Base-by-base conservation (phyloP, 169 alveolate genomes). In the Cryptosporidium baileyi region DNA sequence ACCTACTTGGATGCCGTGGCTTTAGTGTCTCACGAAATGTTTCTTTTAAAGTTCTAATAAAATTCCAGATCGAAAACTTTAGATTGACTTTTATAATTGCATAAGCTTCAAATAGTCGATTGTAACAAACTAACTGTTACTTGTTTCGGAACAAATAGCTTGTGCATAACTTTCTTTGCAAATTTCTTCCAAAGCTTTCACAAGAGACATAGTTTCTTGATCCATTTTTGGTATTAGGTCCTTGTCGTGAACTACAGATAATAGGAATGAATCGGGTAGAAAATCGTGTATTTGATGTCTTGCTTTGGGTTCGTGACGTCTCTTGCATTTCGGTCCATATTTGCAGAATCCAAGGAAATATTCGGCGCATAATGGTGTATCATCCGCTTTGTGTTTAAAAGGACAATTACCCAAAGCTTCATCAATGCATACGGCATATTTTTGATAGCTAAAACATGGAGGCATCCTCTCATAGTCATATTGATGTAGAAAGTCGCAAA, bases 401-500 rank as follows among this genome's bases (percentile, higher is more conserved):
- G 95, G 96, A 17, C 97, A 89, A 45, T 89, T 90, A 41, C 74
- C 74, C 9, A 74, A 44, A 32, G 74, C 85, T 60, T 90, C 92
- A 30, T 92, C 97, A n/a, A 92, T 89, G 89, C 97, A 94, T 60
- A 89, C 91, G 17, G 94, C 91, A 67, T 91, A 90, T 80, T 94
- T 94, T 45, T 91, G 90, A 60, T 82, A 90, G 41, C 89, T 92
- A 61, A 91, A 91, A 74, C 97, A 94, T 15, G 96, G 91, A 24
- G 97, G 97, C 94, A 94, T 94, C 63, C 96, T 88, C 17, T 94
- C 91, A 82, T 91, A 89, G 15, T 92, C 96, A 19, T 91, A 82
- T 30, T 94, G 96, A 63, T 95, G 98, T 17, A 95, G 88, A 82
- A 94, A 95, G 65, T 95, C 98, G 88, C 98, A 95, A 80, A 89